Evolutionary conservation across 2,329 filamentous ascomycete species (phyloP).

Genomic region (Talaromyces sp.): DNA sequence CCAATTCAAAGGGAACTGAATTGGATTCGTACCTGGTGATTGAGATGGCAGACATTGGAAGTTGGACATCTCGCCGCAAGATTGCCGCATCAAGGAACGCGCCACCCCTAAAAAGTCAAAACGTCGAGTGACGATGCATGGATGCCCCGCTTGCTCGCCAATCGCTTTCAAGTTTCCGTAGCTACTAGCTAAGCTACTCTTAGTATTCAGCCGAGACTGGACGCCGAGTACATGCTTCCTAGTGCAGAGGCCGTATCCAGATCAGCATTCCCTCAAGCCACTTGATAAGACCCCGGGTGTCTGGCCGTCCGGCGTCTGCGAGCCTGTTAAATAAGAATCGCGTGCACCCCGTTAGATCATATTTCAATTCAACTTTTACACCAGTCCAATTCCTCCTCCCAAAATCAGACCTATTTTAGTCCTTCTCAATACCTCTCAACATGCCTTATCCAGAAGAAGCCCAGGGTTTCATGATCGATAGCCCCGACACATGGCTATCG

Average conservation of each 20-base stretch:
- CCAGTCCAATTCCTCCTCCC: too few species aligned
- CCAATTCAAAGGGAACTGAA: too few species aligned
- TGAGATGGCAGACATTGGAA: not conserved
- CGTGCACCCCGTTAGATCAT: not conserved
- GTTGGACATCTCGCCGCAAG: not conserved
- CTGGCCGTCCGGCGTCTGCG: not conserved
- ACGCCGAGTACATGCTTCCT: not conserved
- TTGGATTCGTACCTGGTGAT: not conserved
- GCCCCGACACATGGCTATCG: conserved; percentile 63
- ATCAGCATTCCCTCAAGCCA: conserved; percentile 1
- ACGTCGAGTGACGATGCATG: not conserved
- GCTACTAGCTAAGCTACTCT: not conserved
- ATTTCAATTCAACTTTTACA: not conserved
- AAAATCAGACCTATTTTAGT: not conserved
- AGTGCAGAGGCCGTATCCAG: not conserved
- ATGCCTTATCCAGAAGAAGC: conserved; percentile 48
- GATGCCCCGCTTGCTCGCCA: conserved; percentile 5
- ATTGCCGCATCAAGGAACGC: not conserved
- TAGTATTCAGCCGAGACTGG: not conserved
- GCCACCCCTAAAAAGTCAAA: not conserved
- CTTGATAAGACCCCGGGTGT: not conserved
- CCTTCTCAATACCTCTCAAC: conserved; percentile 10
- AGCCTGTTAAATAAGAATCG: not conserved
- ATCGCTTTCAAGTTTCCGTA: not conserved
- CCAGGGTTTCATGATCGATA: conserved; percentile 52